Conservation (phyloP, 148 eudicot species). For the Chenopodium suecicum region DNA sequence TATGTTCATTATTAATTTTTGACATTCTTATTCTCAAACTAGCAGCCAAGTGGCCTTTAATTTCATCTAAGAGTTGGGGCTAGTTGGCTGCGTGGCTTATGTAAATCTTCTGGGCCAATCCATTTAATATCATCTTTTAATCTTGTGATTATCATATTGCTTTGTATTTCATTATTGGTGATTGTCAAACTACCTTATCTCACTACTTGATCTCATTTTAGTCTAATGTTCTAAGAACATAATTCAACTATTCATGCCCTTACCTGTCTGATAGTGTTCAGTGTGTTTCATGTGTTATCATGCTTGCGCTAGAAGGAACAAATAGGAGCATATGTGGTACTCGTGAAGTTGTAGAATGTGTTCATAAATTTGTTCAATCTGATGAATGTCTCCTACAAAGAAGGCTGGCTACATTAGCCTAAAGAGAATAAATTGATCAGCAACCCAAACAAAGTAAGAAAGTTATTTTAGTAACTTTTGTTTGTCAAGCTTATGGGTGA, state of each 20-base stretch:
- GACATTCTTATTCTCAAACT: too few species aligned
- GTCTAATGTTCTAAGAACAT: slow-evolving; percentile 1
- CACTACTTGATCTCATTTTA: not conserved
- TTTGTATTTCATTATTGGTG: not conserved
- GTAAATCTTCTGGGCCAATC: not conserved
- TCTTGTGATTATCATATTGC: not conserved
- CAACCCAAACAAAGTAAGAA: slow-evolving; percentile 80
- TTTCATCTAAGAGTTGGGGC: too few species aligned
- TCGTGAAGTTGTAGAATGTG: slow-evolving; percentile 68
- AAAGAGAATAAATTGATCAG: slow-evolving; percentile 79
- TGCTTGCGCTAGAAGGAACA: slow-evolving; percentile 97
- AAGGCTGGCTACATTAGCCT: slow-evolving; percentile 86
- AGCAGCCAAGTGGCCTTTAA: too few species aligned
- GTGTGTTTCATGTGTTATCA: slow-evolving; percentile 98
- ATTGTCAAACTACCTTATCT: not conserved
- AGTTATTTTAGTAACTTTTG: not conserved
- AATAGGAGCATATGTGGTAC: slow-evolving; percentile 96
- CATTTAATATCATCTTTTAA: not conserved
- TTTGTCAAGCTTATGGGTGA: not conserved
- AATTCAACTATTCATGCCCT: slow-evolving; percentile 35
- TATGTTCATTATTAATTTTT: too few species aligned
- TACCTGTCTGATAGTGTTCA: slow-evolving; percentile 70
- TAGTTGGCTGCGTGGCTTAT: too few species aligned
- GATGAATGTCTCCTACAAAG: slow-evolving; percentile 79
- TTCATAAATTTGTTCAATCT: slow-evolving; percentile 69